Evolutionary conservation across 116 monocot species (phyloP), one percentile per base, ranked within the genome.

Genomic region (Posidonia oceanica): DNA sequence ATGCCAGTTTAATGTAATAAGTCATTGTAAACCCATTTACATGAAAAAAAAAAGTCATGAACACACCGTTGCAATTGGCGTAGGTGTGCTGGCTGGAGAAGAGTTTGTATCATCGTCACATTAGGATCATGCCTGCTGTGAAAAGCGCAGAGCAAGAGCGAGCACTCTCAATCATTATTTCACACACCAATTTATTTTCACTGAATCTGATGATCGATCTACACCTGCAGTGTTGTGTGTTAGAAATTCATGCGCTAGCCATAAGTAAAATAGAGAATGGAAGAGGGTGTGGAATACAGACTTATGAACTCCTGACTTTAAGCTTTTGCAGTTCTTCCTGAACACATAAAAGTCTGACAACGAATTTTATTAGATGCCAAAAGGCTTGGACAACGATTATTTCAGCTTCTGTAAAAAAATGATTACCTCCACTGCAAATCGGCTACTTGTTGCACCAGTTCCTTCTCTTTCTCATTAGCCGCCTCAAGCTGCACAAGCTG

Each of bases 321-420:
- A 83, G 76, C 62, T 40, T 83, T 23, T 87, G 81, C 3, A 74
- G 36, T 67, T 87, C 83, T 29, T 83, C 81, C 14, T 81, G 69
- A 22, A 52, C 48, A 29, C 70, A 74, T 61, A 68, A 52, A 64
- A 75, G 48, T 74, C 86, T 87, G 71, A 52, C 64, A 2, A 61
- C 0, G 39, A 62, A 63, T 8, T 13, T 23, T 62, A 17, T 59
- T 39, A 37, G 18, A 52, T 3, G 15, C 55, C 3, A 63, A 57
- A 39, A 23, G 16, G 7, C 37, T 67, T 14, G 11, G 1, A 55
- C 41, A 57, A 36, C 18, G 4, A 5, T 13, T 3, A 42, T 21
- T 42, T 54, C 12, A 48, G 48, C 38, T 7, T 0, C 3, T 42
- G 20, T 41, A 39, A 51, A 23, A 52, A 41, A 15, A 53, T 53